Evolutionary conservation across 2,329 filamentous ascomycete genomes (phyloP), one percentile per base, ranked within the genome.

Genomic region (Aspergillus brasiliensis): DNA sequence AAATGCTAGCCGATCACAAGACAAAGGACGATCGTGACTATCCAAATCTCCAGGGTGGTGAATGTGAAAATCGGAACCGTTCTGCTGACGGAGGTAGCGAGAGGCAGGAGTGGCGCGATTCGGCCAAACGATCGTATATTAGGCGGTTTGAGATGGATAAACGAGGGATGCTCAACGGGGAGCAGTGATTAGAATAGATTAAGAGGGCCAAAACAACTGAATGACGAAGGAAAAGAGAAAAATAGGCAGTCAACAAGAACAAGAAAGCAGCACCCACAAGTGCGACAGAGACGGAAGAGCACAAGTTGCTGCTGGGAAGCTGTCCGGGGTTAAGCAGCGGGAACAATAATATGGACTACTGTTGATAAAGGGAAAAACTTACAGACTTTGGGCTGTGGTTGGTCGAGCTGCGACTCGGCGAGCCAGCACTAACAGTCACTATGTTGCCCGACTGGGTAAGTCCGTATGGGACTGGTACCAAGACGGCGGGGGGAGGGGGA

Each of bases 401-500:
- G 40, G 40, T 19, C 40, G 11, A 44, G 40, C 21, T 21, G 40
- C 40, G 40, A 19, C 19, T 44, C 40, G 19, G 31, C 40, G 25
- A 8, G 15, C 34, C 34, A 42, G 19, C 21, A 23, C 51, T 54
- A 31, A 25, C 42, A n/a, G 38, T 55, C 40, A 34, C n/a, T 55
- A 46, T 44, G 40, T 55, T 57, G 44, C 58, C 56, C 34, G 27
- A 55, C 51, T 53, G 51, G 59, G 55, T 58, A 61, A 61, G 55
- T 61, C 25, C 49, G 42, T 49, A 57, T 54, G 51, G 42, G 21
- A 44, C 28, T 49, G 44, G 55, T 59, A 59, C 31, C 51, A 25
- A 25, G 51, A n/a, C 51, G 25, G 52, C 25, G 52, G 52, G 23
- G 37, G 23, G 10, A 31, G 17, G 51, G 15, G 34, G 19, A 17